Evolutionary conservation across 331 rosid species (phyloP).

Genomic region (Quercus tomentella): DNA sequence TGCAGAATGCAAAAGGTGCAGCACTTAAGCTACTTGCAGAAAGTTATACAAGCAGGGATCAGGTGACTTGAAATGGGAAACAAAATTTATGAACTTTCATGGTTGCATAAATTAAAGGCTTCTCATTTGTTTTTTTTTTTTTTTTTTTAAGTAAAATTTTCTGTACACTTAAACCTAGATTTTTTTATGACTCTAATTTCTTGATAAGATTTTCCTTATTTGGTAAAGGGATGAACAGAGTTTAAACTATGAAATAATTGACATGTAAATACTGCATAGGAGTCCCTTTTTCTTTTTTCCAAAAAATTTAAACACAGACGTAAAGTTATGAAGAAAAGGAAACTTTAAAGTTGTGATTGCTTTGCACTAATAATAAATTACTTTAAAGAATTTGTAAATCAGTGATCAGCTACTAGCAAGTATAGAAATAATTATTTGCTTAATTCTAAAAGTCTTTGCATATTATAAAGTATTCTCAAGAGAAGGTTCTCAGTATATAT

Average conservation of each 20-base stretch:
- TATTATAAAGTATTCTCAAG: neutral
- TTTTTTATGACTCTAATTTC: neutral
- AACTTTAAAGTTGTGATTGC: neutral
- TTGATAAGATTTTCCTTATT: neutral
- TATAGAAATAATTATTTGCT: neutral
- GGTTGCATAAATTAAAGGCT: neutral
- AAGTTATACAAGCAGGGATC: constrained; percentile 98
- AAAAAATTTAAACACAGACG: neutral
- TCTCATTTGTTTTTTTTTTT: neutral
- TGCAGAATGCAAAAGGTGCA: constrained; percentile 99
- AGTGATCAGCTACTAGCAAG: neutral
- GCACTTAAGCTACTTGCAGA: constrained; percentile 94
- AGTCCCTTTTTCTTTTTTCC: neutral
- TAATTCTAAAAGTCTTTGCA: neutral
- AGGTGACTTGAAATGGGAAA: constrained; percentile 43
- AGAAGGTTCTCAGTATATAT: neutral
- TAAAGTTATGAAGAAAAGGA: neutral
- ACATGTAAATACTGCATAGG: neutral
- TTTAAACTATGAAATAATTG: neutral
- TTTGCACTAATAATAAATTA: neutral
- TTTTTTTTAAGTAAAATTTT: no score
- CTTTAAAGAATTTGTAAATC: neutral
- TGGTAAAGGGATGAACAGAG: neutral
- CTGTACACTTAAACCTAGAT: neutral
- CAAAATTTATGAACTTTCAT: constrained; percentile 1